Evolutionary conservation across 2,329 filamentous ascomycete genomes (phyloP), one percentile per base, ranked within the genome.

Genomic region (Didymella lethalis): DNA sequence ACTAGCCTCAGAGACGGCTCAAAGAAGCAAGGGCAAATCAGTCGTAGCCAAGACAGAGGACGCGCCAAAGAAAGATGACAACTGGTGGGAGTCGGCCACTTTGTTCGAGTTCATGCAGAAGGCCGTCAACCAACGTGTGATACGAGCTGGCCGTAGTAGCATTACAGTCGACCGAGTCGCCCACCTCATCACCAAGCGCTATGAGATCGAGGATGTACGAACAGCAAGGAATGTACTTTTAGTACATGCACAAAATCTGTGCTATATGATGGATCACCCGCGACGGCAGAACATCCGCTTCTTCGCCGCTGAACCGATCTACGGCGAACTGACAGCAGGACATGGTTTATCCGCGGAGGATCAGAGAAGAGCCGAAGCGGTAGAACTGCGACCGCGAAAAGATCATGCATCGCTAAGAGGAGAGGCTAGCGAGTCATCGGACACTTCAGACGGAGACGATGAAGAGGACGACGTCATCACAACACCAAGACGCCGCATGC

Each of bases 41-140:
- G 38, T 55, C 8, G 34, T 38, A 7, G 43, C 54, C 23, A 69
- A 63, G 41, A 26, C 57, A 7, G 46, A 47, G 10, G 62, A 64
- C 49, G 54, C 58, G 52, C 73, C 73, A 8, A 77, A 72, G 64
- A 78, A 78, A 48, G 73, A 78, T 32, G 64, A 76, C 41, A 77
- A 77, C 28, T 78, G 76, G 76, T 78, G 76, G 74, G 70, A 75
- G 54, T 69, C 75, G 8, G 66, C 74, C 7, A 68, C 70, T 18
- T 58, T 79, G 5, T 79, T 77, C 59, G 76, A 77, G 31, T 76
- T 78, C 58, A 77, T 78, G 67, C 75, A 77, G 47, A 77, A 75
- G 48, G 72, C 72, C 20, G 68, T 77, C 7, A 75, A 74, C 34
- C 74, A 75, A 38, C 65, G 68, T 11, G 65, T 63, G 16, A 45